Conservation (phyloP, 208 protist species). For the Leishmania mexicana region DNA sequence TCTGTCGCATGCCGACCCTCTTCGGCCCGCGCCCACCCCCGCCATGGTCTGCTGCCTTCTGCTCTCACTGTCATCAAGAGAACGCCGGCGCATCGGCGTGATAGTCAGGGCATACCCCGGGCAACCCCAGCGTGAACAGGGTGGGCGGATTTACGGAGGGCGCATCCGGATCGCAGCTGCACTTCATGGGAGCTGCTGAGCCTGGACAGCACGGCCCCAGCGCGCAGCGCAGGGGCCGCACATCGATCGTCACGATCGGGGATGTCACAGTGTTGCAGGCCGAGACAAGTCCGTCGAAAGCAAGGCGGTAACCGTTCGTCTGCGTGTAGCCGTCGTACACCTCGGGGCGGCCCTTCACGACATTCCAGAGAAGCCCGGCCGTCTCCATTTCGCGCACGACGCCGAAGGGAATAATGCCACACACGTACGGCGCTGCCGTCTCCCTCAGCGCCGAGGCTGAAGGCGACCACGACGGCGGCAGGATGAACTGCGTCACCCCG, state of each 20-base stretch:
- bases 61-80: neutral
- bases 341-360: slow-evolving; percentile 48
- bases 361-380: slow-evolving; percentile 67
- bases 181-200: neutral
- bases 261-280: slow-evolving; percentile 53
- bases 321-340: slow-evolving; percentile 57
- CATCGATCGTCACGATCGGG: slow-evolving; percentile 60
- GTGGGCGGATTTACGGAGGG: slow-evolving; percentile 24
- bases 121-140: slow-evolving; percentile 19
- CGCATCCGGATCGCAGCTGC: slow-evolving; percentile 13
- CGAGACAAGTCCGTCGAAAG: slow-evolving; percentile 65
- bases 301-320: slow-evolving; percentile 38
- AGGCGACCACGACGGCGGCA: slow-evolving; percentile 14
- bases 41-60: neutral
- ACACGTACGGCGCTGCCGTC: slow-evolving; percentile 35
- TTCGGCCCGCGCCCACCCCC: neutral
- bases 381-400: slow-evolving; percentile 65
- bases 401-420: slow-evolving; percentile 73
- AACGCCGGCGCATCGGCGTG: neutral
- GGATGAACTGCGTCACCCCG: slow-evolving; percentile 55
- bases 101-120: neutral
- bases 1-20: neutral
- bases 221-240: slow-evolving; percentile 32
- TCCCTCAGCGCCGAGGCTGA: neutral
- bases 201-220: neutral